Evolutionary conservation across 805 yeast genomes (phyloP).

Genomic region (Tetrapisispora phaffii): DNA sequence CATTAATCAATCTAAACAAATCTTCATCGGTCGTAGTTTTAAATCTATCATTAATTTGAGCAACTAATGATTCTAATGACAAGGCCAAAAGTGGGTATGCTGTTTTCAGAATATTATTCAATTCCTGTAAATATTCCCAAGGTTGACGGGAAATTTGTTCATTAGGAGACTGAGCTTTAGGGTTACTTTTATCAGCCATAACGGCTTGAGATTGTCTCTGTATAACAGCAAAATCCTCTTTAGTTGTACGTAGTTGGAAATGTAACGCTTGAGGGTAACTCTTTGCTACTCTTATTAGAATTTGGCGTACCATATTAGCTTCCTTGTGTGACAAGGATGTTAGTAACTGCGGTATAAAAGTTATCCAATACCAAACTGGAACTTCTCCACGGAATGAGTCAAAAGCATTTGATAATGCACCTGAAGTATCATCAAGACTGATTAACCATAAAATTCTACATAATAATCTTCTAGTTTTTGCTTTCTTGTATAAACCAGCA

Average conservation of each 20-base stretch:
- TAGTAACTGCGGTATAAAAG: conserved; percentile 88
- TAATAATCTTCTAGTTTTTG: conserved; percentile 76
- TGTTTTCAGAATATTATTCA: conserved; percentile 90
- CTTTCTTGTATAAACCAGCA: conserved; percentile 88
- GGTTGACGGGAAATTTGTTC: conserved; percentile 50
- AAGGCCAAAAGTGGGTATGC: conserved; percentile 91
- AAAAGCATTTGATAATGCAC: conserved; percentile 75
- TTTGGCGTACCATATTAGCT: conserved; percentile 79
- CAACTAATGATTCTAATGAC: conserved; percentile 88
- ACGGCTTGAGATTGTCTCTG: conserved; percentile 64
- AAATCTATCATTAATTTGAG: conserved; percentile 88
- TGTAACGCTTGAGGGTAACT: conserved; percentile 96
- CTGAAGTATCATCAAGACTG: conserved; percentile 77
- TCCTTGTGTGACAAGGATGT: conserved; percentile 86
- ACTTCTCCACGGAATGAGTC: conserved; percentile 90
- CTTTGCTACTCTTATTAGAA: conserved; percentile 86
- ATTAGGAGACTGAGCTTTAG: conserved; percentile 4
- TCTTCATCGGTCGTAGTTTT: conserved; percentile 93
- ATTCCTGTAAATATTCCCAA: conserved; percentile 87
- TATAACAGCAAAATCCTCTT: conserved; percentile 82
- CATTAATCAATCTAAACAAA: conserved; percentile 87
- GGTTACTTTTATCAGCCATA: conserved; percentile 25
- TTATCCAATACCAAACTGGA: conserved; percentile 99
- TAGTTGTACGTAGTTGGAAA: conserved; percentile 89
- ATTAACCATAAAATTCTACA: conserved; percentile 91